Base-by-base conservation (phyloP, 202 grass and related monocot species). In the Elaeis oleifera region DNA sequence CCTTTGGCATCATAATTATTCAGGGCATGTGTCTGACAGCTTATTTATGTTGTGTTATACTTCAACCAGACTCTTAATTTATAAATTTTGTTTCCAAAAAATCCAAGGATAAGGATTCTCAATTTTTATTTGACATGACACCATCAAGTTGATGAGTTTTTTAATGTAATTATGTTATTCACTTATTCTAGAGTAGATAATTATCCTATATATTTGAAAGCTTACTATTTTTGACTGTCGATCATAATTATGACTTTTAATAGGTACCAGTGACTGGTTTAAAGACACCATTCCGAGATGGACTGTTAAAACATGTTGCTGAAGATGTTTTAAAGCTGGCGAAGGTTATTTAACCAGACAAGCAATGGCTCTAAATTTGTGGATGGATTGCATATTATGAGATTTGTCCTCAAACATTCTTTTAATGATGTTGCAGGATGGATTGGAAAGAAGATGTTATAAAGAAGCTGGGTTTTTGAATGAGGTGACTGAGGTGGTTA, bases 381-480 rank as follows among this genome's bases (percentile, higher is more conserved):
- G 6, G 3, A 56, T 53, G 51, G 6, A 3, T 6, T 13, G 63
- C 59, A 39, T 26, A 3, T 18, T 32, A 15, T 52, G 15, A 51
- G 20, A 62, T 54, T 25, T 18, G 59, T 20, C 64, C 44, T 69
- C 26, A 49, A 63, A 58, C 56, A 29, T 71, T 49, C 72, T 39
- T 21, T 72, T 5, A 74, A 64, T 51, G 49, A 22, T 69, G 63
- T 32, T 71, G 25, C 75, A 99, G 94, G 87, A 80, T 68, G 94
- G 94, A 82, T 63, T 99, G 71, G 79, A 99, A 79, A 99, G 94
- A 82, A 89, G 94, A 80, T 88, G 85, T 25, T 99, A 99, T 77
- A 99, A 99, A 79, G 94, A 99, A 78, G 75, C 70, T 73, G 88
- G 94, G 24, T 99, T 99, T 75, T 74, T 99, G 29, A 94, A 74